These are phyloP conservation scores for Crithidia expoeki DNA, from an alignment of 208 protist genomes.

Conservation along the genomic window DNA sequence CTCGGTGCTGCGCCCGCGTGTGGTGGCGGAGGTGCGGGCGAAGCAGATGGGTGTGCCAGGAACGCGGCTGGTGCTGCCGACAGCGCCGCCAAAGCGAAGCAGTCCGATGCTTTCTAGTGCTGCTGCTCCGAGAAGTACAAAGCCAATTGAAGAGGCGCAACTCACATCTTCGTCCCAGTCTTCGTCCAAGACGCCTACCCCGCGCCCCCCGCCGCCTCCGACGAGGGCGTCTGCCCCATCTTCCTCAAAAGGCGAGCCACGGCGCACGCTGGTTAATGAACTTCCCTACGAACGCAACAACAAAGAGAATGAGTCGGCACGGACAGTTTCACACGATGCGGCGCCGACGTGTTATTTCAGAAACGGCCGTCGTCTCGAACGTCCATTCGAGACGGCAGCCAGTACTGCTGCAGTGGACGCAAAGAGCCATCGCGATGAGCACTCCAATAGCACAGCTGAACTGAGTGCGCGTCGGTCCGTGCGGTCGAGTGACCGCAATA, in stretches of 20 bases:
- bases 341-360: not conserved
- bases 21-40: conserved; percentile 14
- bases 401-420: not conserved
- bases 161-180: not conserved
- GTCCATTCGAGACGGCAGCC: not conserved
- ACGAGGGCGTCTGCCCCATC: not conserved
- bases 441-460: not conserved
- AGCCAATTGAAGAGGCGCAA: too few species aligned
- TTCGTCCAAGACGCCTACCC: not conserved
- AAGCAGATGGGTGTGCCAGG: conserved; percentile 6
- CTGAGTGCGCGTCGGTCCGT: not conserved
- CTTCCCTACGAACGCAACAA: not conserved
- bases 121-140: not conserved
- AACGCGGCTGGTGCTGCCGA: conserved; percentile 11
- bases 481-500: not conserved
- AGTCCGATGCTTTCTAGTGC: not conserved
- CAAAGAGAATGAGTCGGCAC: not conserved
- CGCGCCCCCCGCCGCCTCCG: not conserved
- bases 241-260: not conserved
- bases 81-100: not conserved
- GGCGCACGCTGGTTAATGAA: too few species aligned
- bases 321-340: not conserved
- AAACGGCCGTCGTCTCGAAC: conserved; percentile 8
- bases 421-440: not conserved
- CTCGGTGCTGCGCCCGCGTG: conserved; percentile 23